Conservation (phyloP, 768 basidiomycete species). For the Pholiota conissans region DNA sequence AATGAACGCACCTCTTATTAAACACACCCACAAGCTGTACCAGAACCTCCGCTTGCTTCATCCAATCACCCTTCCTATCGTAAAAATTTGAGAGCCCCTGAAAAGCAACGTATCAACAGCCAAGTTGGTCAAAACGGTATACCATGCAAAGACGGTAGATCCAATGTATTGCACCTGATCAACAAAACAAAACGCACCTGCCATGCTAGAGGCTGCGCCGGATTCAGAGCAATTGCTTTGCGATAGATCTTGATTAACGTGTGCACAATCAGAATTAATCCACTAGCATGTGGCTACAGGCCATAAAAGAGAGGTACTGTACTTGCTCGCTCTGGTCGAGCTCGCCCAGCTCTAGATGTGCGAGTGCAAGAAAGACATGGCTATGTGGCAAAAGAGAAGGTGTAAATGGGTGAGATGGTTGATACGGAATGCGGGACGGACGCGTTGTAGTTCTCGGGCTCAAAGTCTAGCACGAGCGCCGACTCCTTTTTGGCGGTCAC, state of each 20-base stretch:
- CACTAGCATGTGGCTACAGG: not conserved
- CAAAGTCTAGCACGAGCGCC: constrained; percentile 65
- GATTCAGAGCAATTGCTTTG: constrained; percentile 70
- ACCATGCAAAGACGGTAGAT: no score
- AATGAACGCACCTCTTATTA: constrained; percentile 49
- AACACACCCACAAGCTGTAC: constrained; percentile 59
- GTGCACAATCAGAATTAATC: constrained; percentile 16
- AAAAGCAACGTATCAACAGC: not conserved
- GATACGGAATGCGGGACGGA: constrained; percentile 37
- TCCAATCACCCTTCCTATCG: constrained; percentile 62
- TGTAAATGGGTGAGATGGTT: not conserved
- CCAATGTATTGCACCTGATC: constrained; percentile 6
- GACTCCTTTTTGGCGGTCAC: constrained; percentile 66
- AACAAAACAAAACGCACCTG: constrained; percentile 54
- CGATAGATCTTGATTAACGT: constrained; percentile 60
- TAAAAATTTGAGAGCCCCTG: constrained; percentile 77
- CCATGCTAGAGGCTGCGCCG: constrained; percentile 76
- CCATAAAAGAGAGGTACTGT: constrained; percentile 27
- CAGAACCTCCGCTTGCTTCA: constrained; percentile 53
- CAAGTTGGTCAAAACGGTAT: no score
- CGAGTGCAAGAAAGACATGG: constrained; percentile 82
- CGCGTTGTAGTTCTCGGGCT: constrained; percentile 88
- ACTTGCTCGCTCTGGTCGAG: constrained; percentile 84
- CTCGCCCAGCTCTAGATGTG: constrained; percentile 74
- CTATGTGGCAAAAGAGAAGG: constrained; percentile 42